Evolutionary conservation across 495 filamentous ascomycete genomes (phyloP).

Genomic region (Aspergillus funiculosus): DNA sequence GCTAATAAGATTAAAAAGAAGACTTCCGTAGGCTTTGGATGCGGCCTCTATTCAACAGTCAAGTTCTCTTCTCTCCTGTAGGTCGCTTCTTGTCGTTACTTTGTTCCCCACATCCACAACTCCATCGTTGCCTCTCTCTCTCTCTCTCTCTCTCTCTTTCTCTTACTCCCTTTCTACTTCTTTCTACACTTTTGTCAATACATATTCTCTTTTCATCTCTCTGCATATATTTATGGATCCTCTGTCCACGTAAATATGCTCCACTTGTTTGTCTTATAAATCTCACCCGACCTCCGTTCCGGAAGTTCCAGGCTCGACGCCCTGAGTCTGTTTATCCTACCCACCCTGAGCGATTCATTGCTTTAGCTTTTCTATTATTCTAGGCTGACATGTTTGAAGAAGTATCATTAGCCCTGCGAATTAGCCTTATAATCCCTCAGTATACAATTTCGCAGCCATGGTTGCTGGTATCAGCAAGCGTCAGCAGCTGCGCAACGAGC

Average conservation of each 20-base stretch:
- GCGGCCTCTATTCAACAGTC: too few relatives aligned
- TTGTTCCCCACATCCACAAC: slow-evolving; percentile 18
- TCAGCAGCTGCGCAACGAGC: slow-evolving; percentile 95
- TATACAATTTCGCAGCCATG: slow-evolving; percentile 36
- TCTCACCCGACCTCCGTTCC: slow-evolving; percentile 9
- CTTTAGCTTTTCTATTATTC: slow-evolving; percentile 3
- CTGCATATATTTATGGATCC: background rate
- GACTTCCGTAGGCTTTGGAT: too few relatives aligned
- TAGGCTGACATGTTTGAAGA: too few relatives aligned
- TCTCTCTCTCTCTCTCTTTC: slow-evolving; percentile 9
- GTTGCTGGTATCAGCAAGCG: slow-evolving; percentile 70
- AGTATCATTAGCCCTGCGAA: too few relatives aligned
- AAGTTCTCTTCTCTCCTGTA: too few relatives aligned
- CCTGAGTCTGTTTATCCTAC: slow-evolving; percentile 1
- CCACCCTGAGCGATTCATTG: background rate
- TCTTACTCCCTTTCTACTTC: background rate
- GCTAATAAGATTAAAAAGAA: too few relatives aligned
- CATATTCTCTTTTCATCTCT: background rate
- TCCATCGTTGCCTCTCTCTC: slow-evolving; percentile 14
- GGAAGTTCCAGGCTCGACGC: slow-evolving; percentile 7
- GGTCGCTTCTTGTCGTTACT: too few relatives aligned
- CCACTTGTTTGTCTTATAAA: slow-evolving; percentile 9
- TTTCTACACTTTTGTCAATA: too few relatives aligned
- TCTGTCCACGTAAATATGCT: slow-evolving; percentile 20
- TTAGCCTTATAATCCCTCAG: background rate